phyloP scores from a whole-genome alignment of 2,329 filamentous ascomycete species.

The Byssothecium circinans region DNA sequence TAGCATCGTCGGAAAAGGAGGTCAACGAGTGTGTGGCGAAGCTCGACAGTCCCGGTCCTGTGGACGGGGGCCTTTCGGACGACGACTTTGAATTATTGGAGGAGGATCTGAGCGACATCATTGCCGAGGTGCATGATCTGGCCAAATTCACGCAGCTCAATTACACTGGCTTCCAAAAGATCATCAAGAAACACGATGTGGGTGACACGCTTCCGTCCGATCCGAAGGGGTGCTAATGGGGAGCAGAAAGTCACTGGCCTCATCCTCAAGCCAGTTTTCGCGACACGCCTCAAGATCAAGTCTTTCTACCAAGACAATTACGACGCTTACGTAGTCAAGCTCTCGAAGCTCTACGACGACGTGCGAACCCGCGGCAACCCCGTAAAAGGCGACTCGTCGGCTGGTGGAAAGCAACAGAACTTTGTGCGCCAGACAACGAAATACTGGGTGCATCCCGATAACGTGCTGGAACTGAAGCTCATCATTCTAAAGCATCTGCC shows the following conservation, averaged over 20 bases:
- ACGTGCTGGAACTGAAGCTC: slow-evolving; percentile 96
- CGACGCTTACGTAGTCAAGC: slow-evolving; percentile 89
- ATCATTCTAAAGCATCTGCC: slow-evolving; percentile 97
- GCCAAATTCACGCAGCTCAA: slow-evolving; percentile 98
- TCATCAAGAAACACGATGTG: slow-evolving; percentile 99
- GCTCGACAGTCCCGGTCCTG: slow-evolving; percentile 52
- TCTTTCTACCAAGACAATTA: slow-evolving; percentile 99
- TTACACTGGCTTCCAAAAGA: slow-evolving; percentile 99
- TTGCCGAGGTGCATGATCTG: slow-evolving; percentile 95
- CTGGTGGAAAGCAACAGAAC: slow-evolving; percentile 89
- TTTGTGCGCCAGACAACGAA: slow-evolving; percentile 98
- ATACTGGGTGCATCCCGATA: slow-evolving; percentile 99
- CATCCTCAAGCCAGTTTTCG: slow-evolving; percentile 95
- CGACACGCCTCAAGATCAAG: slow-evolving; percentile 88
- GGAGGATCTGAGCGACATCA: slow-evolving; percentile 94
- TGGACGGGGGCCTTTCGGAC: slow-evolving; percentile 63
- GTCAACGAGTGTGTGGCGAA: slow-evolving; percentile 83
- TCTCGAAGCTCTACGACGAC: slow-evolving; percentile 92
- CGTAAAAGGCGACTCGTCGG: slow-evolving; percentile 85
- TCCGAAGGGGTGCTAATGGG: slow-evolving; percentile 18
- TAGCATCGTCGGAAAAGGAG: slow-evolving; percentile 83
- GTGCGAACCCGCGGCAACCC: slow-evolving; percentile 93
- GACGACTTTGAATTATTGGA: slow-evolving; percentile 94
- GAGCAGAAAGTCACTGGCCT: slow-evolving; percentile 86
- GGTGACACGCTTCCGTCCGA: slow-evolving; percentile 38